These are phyloP conservation scores for Candida dubliniensis DNA, from an alignment of 1,139 yeast species.

Conservation along the genomic window DNA sequence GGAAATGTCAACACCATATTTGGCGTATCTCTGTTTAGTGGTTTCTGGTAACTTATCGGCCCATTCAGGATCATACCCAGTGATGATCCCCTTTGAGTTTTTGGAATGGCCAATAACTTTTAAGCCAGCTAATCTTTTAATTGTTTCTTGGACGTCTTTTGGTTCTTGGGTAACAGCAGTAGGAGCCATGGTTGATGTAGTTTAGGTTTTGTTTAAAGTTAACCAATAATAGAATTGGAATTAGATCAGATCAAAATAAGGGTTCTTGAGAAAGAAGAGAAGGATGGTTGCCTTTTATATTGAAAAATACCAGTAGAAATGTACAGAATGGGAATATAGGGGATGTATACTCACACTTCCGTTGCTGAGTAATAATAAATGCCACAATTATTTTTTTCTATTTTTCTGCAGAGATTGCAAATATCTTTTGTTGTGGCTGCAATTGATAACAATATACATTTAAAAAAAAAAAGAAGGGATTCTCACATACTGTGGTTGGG, in stretches of 20 bases:
- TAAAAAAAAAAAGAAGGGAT: too few species aligned
- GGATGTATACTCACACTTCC: neutral
- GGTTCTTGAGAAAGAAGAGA: too few species aligned
- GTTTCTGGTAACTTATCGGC: conserved; percentile 29
- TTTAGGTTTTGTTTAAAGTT: neutral
- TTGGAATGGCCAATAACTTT: conserved; percentile 19
- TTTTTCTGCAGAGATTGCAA: too few species aligned
- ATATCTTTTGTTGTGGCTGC: too few species aligned
- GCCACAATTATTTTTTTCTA: neutral
- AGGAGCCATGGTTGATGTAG: conserved; percentile 1
- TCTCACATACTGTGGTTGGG: too few species aligned
- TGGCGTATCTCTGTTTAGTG: conserved; percentile 25
- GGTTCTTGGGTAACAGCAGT: conserved; percentile 6
- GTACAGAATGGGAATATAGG: neutral
- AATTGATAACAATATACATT: too few species aligned
- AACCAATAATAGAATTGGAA: too few species aligned
- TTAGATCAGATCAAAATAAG: neutral
- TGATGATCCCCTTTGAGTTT: conserved; percentile 6
- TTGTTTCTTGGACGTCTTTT: conserved; percentile 16
- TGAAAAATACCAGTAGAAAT: neutral
- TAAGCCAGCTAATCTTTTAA: conserved; percentile 17
- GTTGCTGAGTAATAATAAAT: neutral
- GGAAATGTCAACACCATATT: conserved; percentile 28
- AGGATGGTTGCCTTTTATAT: too few species aligned
- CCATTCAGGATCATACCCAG: conserved; percentile 17